A percentile compares a stretch with the other conserved stretches of the same genome.
Evolutionary conservation across 1,284 basidiomycete species (phyloP).

Genomic region (Stygiomarasmius scandens): DNA sequence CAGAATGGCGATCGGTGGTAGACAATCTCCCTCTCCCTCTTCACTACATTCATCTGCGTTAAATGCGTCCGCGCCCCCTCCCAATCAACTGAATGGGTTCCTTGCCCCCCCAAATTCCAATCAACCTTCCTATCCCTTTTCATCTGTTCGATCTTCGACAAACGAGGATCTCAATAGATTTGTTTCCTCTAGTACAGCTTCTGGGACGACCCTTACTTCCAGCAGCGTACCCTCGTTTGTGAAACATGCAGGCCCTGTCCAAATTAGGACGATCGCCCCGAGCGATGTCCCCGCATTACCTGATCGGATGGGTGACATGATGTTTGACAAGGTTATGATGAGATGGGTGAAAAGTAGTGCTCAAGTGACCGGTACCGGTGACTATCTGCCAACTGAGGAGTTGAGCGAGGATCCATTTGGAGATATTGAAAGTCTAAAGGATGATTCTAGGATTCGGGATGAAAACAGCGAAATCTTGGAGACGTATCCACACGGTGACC

Average conservation of each 20-base stretch:
- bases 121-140: slow-evolving; percentile 49
- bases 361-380: slow-evolving; percentile 38
- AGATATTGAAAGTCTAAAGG: slow-evolving; percentile 82
- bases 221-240: slow-evolving; percentile 78
- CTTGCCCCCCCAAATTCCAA: slow-evolving; percentile 16
- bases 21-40: slow-evolving; percentile 1
- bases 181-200: slow-evolving; percentile 75
- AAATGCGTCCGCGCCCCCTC: slow-evolving; percentile 21
- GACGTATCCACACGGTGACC: slow-evolving; percentile 30
- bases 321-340: slow-evolving; percentile 80
- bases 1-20: slow-evolving; percentile 3
- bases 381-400: slow-evolving; percentile 44
- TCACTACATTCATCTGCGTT: neutral
- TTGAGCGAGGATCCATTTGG: slow-evolving; percentile 84
- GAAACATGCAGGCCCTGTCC: slow-evolving; percentile 79
- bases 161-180: slow-evolving; percentile 83
- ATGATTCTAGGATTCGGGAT: slow-evolving; percentile 48
- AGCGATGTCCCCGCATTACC: slow-evolving; percentile 75
- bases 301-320: slow-evolving; percentile 83
- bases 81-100: slow-evolving; percentile 19
- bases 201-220: slow-evolving; percentile 68
- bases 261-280: slow-evolving; percentile 79
- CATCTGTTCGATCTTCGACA: slow-evolving; percentile 50
- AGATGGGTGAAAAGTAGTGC: slow-evolving; percentile 77
- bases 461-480: slow-evolving; percentile 32